Percentiles rank a stretch among this genome's conserved stretches.
These are phyloP conservation scores for Phytopythium sindhum DNA, from an alignment of 352 stramenopile genomes.

Conservation along the genomic window DNA sequence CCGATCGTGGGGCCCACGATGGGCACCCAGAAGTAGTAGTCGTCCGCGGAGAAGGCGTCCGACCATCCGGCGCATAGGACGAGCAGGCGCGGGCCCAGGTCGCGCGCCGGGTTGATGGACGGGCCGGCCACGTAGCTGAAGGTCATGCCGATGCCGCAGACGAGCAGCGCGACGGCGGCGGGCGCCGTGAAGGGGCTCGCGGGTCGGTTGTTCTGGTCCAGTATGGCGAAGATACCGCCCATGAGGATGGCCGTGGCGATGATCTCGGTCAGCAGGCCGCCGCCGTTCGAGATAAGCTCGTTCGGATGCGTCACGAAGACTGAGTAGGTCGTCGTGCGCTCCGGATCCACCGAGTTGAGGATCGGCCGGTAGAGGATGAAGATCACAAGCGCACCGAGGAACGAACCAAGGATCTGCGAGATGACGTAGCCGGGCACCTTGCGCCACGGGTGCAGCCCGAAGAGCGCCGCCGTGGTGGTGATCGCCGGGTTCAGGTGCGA, in stretches of 20 bases:
- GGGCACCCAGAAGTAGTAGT: constrained; percentile 58
- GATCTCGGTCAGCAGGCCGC: constrained; percentile 44
- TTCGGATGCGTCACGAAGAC: constrained; percentile 55
- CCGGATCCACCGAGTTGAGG: constrained; percentile 44
- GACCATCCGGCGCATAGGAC: constrained; percentile 36
- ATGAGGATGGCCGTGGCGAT: constrained; percentile 44
- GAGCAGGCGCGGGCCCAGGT: constrained; percentile 53
- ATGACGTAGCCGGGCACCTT: constrained; percentile 46
- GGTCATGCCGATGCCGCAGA: constrained; percentile 53
- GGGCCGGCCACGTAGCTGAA: constrained; percentile 58
- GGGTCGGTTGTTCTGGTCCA: constrained; percentile 47
- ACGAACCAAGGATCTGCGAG: constrained; percentile 42
- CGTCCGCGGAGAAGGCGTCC: constrained; percentile 36
- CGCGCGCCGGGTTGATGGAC: constrained; percentile 51
- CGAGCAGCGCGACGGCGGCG: constrained; percentile 35
- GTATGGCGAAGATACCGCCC: constrained; percentile 41
- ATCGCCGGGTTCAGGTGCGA: constrained; percentile 46
- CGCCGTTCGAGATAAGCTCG: constrained; percentile 32
- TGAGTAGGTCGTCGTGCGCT: constrained; percentile 26
- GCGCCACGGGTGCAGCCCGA: constrained; percentile 38
- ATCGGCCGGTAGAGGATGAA: constrained; percentile 50
- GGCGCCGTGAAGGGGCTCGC: constrained; percentile 30
- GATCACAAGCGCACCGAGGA: constrained; percentile 36
- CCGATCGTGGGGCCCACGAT: constrained; percentile 41
- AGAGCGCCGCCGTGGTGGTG: constrained; percentile 25